Base-by-base conservation (phyloP, 1,139 yeast species). In the Taiozyma sp. region DNA sequence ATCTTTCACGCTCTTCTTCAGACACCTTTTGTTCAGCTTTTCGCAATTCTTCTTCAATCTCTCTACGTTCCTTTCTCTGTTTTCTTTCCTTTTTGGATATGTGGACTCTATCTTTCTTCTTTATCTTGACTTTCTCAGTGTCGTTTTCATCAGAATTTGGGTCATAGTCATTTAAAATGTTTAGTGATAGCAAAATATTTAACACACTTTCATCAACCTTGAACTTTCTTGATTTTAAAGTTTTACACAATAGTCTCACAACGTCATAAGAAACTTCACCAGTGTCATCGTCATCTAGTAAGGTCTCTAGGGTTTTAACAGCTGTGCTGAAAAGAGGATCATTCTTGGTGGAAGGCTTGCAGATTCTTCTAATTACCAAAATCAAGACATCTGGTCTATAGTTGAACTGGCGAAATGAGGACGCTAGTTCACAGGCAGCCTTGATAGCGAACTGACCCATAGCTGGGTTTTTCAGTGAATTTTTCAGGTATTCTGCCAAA, bases 91-190 rank as follows among this genome's bases (percentile, higher is more conserved):
- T 88, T 68, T 91, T 93, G 13, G 95, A 84, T 50, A 91, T 70
- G 71, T 91, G 96, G 7, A 88, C 88, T 59, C 97, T 76, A 65
- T 93, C 95, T 66, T 90, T 88, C 74, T 89, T 90, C 64, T 80
- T 84, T 42, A 85, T 50, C 62, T 84, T 85, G 13, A 72, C 70
- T 49, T 69, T 71, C 42, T 73, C 73, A 29, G 72, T 72, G 44
- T 71, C 73, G 42, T 73, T 76, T 37, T 63, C 71, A 44, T 71
- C 70, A 1, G 78, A 73, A 57, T 79, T 76, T 37, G 95, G 90
- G 63, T 88, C 89, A 55, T 89, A 88, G 66, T 90, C 98, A 40
- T 83, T 81, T 51, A 93, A 73, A 21, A 93, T 75, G 21, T 89
- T 79, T 54, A 91, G 69, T 3, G 93, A 83, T 50, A 91, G 71